These are phyloP conservation scores for Claviceps lovelessii DNA, from an alignment of 2,329 filamentous ascomycete genomes.

Conservation along the genomic window DNA sequence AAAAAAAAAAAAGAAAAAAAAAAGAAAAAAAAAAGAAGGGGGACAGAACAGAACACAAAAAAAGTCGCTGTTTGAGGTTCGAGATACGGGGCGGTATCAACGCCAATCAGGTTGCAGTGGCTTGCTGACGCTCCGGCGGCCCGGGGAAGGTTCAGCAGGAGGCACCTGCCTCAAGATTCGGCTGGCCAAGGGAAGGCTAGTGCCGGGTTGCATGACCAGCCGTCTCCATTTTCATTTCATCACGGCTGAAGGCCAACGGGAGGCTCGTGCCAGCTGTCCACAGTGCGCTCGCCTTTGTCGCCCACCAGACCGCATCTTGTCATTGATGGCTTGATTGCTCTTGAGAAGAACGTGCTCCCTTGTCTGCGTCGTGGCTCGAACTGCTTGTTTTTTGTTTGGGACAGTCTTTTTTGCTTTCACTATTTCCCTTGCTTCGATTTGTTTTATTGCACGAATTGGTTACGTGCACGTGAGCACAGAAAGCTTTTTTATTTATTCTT, in stretches of 20 bases:
- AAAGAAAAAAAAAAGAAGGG: too few species aligned
- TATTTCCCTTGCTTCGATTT: too few species aligned
- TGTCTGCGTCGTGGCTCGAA: background rate
- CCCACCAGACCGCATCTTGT: too few species aligned
- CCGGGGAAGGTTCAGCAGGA: conserved; percentile 1
- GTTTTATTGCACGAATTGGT: background rate
- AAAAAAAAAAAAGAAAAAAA: too few species aligned
- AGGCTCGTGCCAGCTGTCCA: conserved; percentile 1
- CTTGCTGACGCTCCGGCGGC: background rate
- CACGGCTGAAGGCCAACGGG: background rate
- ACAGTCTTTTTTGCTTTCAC: background rate
- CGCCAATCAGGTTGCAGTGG: background rate
- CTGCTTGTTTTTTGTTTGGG: too few species aligned
- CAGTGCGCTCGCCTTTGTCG: background rate
- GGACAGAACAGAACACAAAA: background rate
- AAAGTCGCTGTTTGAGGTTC: background rate
- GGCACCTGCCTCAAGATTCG: background rate
- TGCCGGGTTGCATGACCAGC: background rate
- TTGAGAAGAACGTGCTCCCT: background rate
- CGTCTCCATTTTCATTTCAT: background rate
- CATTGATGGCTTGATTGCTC: background rate
- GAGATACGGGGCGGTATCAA: background rate
- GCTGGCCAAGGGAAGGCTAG: background rate
- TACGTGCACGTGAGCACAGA: background rate
- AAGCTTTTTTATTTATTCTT: background rate